phyloP scores from a whole-genome alignment of 2,329 filamentous ascomycete species.

The Phymatotrichopsis omnivora region DNA sequence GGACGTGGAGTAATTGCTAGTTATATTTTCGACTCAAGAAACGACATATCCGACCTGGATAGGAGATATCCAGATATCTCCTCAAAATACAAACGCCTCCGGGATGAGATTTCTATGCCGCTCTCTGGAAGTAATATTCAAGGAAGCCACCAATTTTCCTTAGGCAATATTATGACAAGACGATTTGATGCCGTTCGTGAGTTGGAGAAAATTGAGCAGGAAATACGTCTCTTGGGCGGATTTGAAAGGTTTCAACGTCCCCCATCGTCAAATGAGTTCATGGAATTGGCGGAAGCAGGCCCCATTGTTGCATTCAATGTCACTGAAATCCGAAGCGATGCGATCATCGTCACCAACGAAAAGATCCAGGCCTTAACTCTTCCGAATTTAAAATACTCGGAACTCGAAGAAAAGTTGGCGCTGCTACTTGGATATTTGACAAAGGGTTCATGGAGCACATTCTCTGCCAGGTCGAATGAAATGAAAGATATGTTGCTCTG shows the following conservation, averaged over 20 bases:
- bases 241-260: slow-evolving; percentile 9
- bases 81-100: slow-evolving; percentile 1
- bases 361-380: background rate
- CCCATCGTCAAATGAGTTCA: background rate
- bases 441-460: too few relatives aligned
- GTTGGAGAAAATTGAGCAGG: background rate
- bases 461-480: slow-evolving; percentile 6
- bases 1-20: slow-evolving; percentile 17
- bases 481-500: slow-evolving; percentile 16
- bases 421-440: too few relatives aligned
- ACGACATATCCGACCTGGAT: slow-evolving; percentile 11
- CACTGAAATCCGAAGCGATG: slow-evolving; percentile 10
- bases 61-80: background rate
- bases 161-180: background rate
- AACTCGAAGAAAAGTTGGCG: background rate
- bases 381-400: background rate
- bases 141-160: too few relatives aligned
- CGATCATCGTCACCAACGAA: slow-evolving; percentile 11
- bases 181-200: background rate
- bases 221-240: background rate
- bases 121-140: too few relatives aligned
- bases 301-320: slow-evolving; percentile 14
- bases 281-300: slow-evolving; percentile 4
- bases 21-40: slow-evolving; percentile 11
- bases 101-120: too few relatives aligned